Conservation (phyloP, 78 protist genomes). For the Dictyostelium citrinum region DNA sequence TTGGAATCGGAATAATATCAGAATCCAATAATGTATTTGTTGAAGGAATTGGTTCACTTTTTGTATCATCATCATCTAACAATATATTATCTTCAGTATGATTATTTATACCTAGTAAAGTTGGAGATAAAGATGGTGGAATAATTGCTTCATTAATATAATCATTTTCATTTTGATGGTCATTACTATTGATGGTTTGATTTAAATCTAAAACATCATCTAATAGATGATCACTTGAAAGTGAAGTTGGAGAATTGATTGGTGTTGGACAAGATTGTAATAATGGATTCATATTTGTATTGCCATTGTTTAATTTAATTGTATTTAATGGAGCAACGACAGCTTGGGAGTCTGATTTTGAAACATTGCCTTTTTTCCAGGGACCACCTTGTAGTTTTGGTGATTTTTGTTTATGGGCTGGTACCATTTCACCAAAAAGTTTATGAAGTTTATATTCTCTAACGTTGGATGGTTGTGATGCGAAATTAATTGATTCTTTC, state of each 20-base stretch:
- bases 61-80: background rate
- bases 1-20: background rate
- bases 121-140: background rate
- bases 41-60: background rate
- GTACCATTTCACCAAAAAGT: conserved; percentile 59
- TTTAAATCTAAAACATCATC: background rate
- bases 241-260: conserved; percentile 10
- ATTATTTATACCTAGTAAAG: background rate
- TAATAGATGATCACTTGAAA: background rate
- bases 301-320: background rate
- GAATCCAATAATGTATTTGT: background rate
- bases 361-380: background rate
- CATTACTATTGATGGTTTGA: background rate
- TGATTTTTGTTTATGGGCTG: conserved; percentile 1
- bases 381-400: background rate
- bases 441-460: conserved; percentile 34
- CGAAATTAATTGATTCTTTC: conserved; percentile 40
- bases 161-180: background rate
- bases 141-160: background rate
- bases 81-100: background rate
- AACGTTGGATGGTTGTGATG: conserved; percentile 40
- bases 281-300: background rate
- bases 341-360: background rate
- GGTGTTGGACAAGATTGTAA: conserved; percentile 20
- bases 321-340: background rate